Conservation (phyloP, 768 basidiomycete species). For the Phanerochaete carnosa region DNA sequence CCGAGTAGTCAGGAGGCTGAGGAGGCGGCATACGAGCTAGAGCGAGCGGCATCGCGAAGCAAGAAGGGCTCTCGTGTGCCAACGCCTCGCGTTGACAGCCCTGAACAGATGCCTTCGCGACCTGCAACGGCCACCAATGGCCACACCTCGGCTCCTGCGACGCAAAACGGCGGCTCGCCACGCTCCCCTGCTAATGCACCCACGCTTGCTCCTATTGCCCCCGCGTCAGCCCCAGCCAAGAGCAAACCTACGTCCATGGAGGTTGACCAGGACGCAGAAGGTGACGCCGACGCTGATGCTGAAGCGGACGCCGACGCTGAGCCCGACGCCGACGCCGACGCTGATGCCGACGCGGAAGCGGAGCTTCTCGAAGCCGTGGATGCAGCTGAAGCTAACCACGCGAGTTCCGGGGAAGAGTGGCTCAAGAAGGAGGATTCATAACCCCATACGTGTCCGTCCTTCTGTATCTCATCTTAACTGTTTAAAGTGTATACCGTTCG, state of each 20-base stretch:
- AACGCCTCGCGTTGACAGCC: conserved; percentile 14
- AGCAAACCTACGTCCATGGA: conserved; percentile 16
- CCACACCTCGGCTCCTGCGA: not conserved
- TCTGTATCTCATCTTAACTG: no score
- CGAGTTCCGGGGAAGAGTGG: conserved; percentile 22
- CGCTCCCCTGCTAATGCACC: not conserved
- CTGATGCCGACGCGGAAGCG: conserved; percentile 29
- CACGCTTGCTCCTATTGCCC: conserved; percentile 9
- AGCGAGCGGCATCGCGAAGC: conserved; percentile 2
- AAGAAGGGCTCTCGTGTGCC: conserved; percentile 5
- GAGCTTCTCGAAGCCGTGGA: conserved; percentile 36
- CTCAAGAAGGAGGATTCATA: conserved; percentile 21
- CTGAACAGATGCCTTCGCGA: not conserved
- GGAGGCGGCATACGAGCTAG: conserved; percentile 10
- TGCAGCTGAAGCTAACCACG: conserved; percentile 35
- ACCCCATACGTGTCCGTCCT: no score
- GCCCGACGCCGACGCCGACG: conserved; percentile 28
- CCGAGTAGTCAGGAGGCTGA: conserved; percentile 23
- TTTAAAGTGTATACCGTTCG: not conserved
- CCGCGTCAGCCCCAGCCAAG: conserved; percentile 1
- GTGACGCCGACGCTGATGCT: conserved; percentile 31
- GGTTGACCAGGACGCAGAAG: conserved; percentile 35
- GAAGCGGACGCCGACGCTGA: conserved; percentile 32
- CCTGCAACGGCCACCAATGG: not conserved
- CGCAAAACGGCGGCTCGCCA: not conserved